Percentiles rank a stretch among this genome's conserved stretches.
phyloP scores from a whole-genome alignment of 2,329 filamentous ascomycete genomes.

The Pestalotiopsis sp. region DNA sequence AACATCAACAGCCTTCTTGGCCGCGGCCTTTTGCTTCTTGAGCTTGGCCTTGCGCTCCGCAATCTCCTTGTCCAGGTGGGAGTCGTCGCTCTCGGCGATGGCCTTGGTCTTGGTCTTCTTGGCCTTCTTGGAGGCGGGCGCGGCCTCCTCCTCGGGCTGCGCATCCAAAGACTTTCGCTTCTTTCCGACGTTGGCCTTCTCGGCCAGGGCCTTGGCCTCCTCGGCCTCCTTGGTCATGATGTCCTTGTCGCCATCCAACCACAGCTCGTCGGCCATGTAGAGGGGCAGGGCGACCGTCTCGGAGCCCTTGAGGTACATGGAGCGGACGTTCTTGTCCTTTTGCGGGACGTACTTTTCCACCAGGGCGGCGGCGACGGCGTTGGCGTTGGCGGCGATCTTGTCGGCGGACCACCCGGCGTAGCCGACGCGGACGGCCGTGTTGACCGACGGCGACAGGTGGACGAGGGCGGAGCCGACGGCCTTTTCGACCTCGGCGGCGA shows the following conservation, averaged over 20 bases:
- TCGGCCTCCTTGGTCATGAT: conserved; percentile 63
- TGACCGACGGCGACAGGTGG: conserved; percentile 76
- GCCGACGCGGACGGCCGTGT: conserved; percentile 80
- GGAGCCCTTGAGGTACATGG: conserved; percentile 87
- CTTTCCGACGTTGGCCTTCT: conserved; percentile 66
- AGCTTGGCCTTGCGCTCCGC: conserved; percentile 60
- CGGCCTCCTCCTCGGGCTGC: conserved; percentile 19
- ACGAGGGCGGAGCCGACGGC: conserved; percentile 79
- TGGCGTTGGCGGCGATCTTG: conserved; percentile 80
- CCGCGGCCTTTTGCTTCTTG: conserved; percentile 61
- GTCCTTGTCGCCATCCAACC: conserved; percentile 72
- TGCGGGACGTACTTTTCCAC: conserved; percentile 81
- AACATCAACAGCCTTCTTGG: conserved; percentile 53
- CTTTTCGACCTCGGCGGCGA: conserved; percentile 81
- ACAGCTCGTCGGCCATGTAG: conserved; percentile 91
- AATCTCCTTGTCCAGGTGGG: conserved; percentile 60
- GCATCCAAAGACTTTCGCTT: conserved; percentile 57
- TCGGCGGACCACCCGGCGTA: conserved; percentile 74
- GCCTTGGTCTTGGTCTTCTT: conserved; percentile 31
- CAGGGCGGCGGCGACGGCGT: conserved; percentile 69
- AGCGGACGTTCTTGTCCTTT: conserved; percentile 84
- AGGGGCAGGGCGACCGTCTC: conserved; percentile 89
- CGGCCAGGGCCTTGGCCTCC: conserved; percentile 46
- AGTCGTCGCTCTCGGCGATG: conserved; percentile 49
- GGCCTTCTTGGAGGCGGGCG: conserved; percentile 28